Evolutionary conservation across 805 yeast genomes (phyloP).

Genomic region (Starmerella stellata): DNA sequence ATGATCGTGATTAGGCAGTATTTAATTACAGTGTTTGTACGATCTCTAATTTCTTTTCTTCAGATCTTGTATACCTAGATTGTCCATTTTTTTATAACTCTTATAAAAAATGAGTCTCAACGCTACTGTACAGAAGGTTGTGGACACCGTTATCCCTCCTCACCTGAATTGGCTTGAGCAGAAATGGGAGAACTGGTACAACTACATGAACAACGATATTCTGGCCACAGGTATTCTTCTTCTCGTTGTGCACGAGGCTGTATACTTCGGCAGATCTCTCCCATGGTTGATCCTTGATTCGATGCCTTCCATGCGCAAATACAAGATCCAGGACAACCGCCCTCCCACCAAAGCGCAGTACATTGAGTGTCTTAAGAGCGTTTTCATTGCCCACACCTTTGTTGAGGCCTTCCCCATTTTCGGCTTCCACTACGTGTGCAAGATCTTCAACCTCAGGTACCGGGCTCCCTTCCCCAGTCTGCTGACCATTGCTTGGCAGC

Average conservation of each 20-base stretch:
- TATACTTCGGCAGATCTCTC: constrained; percentile 79
- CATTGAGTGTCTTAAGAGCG: constrained; percentile 79
- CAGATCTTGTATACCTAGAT: too few species aligned
- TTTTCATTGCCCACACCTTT: constrained; percentile 66
- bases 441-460: constrained; percentile 55
- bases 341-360: constrained; percentile 69
- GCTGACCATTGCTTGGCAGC: constrained; percentile 43
- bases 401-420: constrained; percentile 94
- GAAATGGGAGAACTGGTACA: constrained; percentile 79
- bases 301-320: constrained; percentile 68
- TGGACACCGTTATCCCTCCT: constrained; percentile 5
- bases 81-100: too few species aligned
- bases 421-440: constrained; percentile 90
- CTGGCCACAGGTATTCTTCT: constrained; percentile 82
- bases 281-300: constrained; percentile 85
- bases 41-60: too few species aligned
- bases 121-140: constrained; percentile 9
- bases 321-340: constrained; percentile 77
- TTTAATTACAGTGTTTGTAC: background rate
- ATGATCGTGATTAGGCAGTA: background rate
- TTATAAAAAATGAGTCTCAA: constrained; percentile 8
- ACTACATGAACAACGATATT: constrained; percentile 67
- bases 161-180: constrained; percentile 33
- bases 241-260: constrained; percentile 64
- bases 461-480: constrained; percentile 70